phyloP scores from a whole-genome alignment of 2,329 filamentous ascomycete species.

The Fusarium ambrosium region DNA sequence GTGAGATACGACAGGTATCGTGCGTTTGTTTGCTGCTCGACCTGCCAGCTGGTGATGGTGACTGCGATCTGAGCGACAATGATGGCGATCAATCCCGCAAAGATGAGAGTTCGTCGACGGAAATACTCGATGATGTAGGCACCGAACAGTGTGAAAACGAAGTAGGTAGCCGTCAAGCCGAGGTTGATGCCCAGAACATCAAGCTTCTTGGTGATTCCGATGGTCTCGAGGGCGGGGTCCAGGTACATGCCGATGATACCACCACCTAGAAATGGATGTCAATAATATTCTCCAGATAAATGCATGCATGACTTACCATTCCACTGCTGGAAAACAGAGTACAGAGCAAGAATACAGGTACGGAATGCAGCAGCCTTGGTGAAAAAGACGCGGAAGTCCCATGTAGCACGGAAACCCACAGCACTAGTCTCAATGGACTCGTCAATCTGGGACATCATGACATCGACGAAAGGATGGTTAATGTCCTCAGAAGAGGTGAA shows the following conservation, averaged over 20 bases:
- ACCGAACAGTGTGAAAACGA: conserved; percentile 43
- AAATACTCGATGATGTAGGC: conserved; percentile 39
- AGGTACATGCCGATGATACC: conserved; percentile 39
- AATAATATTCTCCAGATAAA: not conserved
- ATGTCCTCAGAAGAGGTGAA: conserved; percentile 38
- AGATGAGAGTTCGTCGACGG: conserved; percentile 38
- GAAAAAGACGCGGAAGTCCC: conserved; percentile 43
- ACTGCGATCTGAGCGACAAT: conserved; percentile 37
- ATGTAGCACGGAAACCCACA: conserved; percentile 28
- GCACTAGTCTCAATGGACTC: conserved; percentile 36
- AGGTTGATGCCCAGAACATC: conserved; percentile 38
- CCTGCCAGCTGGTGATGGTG: conserved; percentile 43
- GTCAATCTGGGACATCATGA: conserved; percentile 40
- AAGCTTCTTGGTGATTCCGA: conserved; percentile 34
- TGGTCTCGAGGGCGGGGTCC: conserved; percentile 31
- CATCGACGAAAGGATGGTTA: conserved; percentile 36
- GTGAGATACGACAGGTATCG: conserved; percentile 24
- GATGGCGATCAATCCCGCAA: conserved; percentile 34
- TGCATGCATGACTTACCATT: conserved; percentile 20
- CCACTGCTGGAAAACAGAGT: conserved; percentile 41
- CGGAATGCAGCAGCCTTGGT: conserved; percentile 30
- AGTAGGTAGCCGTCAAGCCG: conserved; percentile 36
- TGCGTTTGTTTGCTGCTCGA: conserved; percentile 1
- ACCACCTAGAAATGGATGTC: conserved; percentile 3
- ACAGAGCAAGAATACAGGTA: conserved; percentile 31